A percentile compares a stretch with the other conserved stretches of the same genome.
phyloP scores from a whole-genome alignment of 2,329 filamentous ascomycete genomes.

The Neonectria faginata region DNA sequence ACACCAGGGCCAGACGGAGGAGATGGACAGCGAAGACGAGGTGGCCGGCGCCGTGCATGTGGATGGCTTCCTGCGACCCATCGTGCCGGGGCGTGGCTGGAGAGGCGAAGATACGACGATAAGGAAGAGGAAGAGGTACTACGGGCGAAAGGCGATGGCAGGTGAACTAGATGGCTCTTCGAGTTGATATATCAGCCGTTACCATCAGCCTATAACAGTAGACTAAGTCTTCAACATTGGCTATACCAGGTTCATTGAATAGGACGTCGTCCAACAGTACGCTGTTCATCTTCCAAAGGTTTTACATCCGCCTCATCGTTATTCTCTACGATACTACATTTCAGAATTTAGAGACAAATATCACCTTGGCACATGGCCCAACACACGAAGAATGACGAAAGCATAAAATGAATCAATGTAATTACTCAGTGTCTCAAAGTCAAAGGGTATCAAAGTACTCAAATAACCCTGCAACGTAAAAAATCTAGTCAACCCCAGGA shows the following conservation, averaged over 20 bases:
- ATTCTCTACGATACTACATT: no score
- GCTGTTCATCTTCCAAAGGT: background rate
- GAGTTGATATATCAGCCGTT: background rate
- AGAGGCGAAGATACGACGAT: slow-evolving; percentile 50
- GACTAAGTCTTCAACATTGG: background rate
- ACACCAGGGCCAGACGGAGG: slow-evolving; percentile 52
- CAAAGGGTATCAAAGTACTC: slow-evolving; percentile 51
- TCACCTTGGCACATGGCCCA: no score
- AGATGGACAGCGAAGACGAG: slow-evolving; percentile 62
- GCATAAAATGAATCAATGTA: slow-evolving; percentile 19
- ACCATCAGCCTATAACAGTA: background rate
- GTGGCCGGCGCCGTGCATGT: slow-evolving; percentile 73
- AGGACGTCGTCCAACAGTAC: background rate
- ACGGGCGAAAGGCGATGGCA: slow-evolving; percentile 33
- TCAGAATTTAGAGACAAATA: background rate
- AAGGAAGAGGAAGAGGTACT: slow-evolving; percentile 47
- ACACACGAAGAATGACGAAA: background rate
- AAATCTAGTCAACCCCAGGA: slow-evolving; percentile 26
- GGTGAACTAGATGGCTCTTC: slow-evolving; percentile 29
- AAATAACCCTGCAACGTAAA: slow-evolving; percentile 46
- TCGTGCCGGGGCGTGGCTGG: slow-evolving; percentile 64
- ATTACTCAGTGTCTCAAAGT: slow-evolving; percentile 37
- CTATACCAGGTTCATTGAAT: background rate
- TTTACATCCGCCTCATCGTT: background rate
- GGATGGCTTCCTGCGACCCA: slow-evolving; percentile 73